phyloP scores from a whole-genome alignment of 23 red algal genomes.

The Cyanidiococcus yangmingshanensis region DNA sequence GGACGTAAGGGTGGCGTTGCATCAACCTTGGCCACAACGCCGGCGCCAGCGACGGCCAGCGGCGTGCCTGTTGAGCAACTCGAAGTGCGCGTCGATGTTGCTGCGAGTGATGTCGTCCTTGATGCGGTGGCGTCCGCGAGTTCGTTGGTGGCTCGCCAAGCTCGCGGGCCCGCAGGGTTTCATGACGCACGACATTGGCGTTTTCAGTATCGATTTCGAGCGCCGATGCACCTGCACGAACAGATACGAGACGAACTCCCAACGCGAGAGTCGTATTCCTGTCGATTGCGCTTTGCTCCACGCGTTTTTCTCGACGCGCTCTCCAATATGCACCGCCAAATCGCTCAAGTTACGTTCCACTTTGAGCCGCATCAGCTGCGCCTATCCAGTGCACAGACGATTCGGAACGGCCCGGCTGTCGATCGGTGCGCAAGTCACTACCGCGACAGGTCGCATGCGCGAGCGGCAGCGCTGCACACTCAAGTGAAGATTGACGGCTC shows the following conservation, averaged over 20 bases:
- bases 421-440: background rate
- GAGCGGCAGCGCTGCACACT: background rate
- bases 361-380: background rate
- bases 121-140: background rate
- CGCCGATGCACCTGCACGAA: background rate
- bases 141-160: background rate
- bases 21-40: background rate
- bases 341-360: background rate
- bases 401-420: no score
- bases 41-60: background rate
- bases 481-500: constrained; percentile 2
- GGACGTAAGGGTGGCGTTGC: background rate
- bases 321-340: constrained; percentile 3
- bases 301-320: constrained; percentile 7
- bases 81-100: background rate
- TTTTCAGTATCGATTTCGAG: background rate
- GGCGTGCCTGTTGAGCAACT: constrained; percentile 5
- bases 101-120: background rate
- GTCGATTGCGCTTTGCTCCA: background rate
- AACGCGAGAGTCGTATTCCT: background rate
- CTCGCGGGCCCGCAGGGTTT: background rate
- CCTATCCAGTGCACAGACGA: background rate
- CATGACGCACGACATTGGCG: constrained; percentile 6
- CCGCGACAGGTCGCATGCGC: background rate
- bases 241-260: background rate